phyloP scores from a whole-genome alignment of 176 grass and related monocot genomes.

The Alloteropsis semialata region DNA sequence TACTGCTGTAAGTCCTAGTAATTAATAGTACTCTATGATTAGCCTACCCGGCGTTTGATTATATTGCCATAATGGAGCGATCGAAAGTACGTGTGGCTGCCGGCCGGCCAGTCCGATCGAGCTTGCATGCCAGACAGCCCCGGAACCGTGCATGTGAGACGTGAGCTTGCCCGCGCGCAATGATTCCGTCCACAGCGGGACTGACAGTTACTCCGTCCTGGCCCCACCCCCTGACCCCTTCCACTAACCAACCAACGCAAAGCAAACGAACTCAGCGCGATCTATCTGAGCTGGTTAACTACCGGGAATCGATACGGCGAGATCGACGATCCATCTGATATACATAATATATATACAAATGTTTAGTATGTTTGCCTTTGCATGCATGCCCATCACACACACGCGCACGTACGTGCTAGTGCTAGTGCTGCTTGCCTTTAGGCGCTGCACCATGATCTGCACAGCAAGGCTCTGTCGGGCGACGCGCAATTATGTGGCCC shows the following conservation, averaged over 20 bases:
- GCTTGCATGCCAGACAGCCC: constrained; percentile 16
- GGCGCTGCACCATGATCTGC: constrained; percentile 26
- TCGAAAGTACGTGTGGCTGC: constrained; percentile 1
- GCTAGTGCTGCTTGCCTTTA: neutral
- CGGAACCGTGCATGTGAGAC: constrained; percentile 31
- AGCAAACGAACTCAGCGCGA: neutral
- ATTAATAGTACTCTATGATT: neutral
- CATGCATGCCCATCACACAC: neutral
- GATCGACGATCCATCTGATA: neutral
- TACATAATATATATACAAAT: neutral
- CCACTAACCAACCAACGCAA: neutral
- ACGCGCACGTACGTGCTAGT: constrained; percentile 5
- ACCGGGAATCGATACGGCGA: neutral
- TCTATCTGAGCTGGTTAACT: constrained; percentile 30
- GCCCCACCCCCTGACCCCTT: neutral
- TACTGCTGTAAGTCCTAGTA: neutral
- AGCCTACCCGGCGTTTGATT: neutral
- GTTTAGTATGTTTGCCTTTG: too few species aligned
- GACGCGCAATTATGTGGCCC: neutral
- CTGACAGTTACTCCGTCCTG: constrained; percentile 2
- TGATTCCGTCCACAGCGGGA: constrained; percentile 10
- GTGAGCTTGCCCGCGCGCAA: constrained; percentile 4
- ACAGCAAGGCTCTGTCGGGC: constrained; percentile 33
- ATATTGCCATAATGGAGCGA: neutral
- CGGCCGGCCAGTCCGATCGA: neutral